phyloP scores from a whole-genome alignment of 2,329 filamentous ascomycete genomes.

The Cladorrhinum sp. region DNA sequence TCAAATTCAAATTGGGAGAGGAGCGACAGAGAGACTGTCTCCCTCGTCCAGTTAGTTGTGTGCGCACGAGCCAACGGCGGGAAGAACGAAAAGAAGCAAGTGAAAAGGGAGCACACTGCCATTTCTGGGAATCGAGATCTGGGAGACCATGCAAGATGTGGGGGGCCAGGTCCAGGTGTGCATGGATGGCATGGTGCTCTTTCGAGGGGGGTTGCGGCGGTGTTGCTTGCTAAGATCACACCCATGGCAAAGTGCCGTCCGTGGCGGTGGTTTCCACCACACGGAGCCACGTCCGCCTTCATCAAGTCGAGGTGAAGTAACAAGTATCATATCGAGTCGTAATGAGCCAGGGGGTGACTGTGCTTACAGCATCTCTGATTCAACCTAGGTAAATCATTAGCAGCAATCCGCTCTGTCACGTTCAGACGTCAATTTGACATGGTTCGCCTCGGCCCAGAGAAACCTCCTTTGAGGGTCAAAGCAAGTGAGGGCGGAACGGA shows the following conservation, averaged over 20 bases:
- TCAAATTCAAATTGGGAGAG: not conserved
- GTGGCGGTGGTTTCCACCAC: not conserved
- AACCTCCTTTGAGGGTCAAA: not conserved
- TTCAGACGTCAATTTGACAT: not conserved
- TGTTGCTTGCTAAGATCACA: not conserved
- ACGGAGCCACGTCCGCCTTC: not conserved
- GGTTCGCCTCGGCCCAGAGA: not conserved
- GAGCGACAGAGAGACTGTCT: not conserved
- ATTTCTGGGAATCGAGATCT: conserved; percentile 5
- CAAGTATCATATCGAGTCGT: not conserved
- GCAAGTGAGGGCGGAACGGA: not conserved
- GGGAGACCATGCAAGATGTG: conserved; percentile 7
- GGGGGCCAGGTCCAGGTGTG: not conserved
- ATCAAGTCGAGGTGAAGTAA: not conserved
- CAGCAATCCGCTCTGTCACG: not conserved
- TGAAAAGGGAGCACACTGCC: not conserved
- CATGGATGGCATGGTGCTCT: not conserved
- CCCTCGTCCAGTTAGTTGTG: no score
- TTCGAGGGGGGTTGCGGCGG: no score
- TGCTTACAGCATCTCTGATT: not conserved
- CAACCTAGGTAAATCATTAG: not conserved
- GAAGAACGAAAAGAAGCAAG: conserved; percentile 8
- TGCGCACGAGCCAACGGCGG: conserved; percentile 3
- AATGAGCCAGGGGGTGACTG: not conserved
- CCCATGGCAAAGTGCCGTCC: not conserved